Conservation (phyloP, 208 protist genomes). For the Crithidia bombi region DNA sequence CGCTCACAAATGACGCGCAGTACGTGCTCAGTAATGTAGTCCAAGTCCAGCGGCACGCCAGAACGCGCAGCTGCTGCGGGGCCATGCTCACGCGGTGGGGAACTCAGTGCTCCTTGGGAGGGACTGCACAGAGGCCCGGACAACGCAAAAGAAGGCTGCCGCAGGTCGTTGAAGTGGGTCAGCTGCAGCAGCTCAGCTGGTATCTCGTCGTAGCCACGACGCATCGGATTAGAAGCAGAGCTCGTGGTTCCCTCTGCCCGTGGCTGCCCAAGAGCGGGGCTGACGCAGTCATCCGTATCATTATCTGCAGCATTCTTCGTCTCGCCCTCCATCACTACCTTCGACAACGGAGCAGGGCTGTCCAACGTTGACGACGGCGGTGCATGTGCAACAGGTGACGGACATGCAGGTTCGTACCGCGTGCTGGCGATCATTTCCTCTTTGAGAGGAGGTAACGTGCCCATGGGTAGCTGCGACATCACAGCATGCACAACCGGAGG, state of each 20-base stretch:
- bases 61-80: neutral
- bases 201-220: constrained; percentile 11
- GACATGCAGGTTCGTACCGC: constrained; percentile 1
- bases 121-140: constrained; percentile 13
- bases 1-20: constrained; percentile 18
- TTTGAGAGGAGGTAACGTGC: constrained; percentile 6
- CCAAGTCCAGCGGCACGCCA: constrained; percentile 8
- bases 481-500: constrained; percentile 13
- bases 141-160: neutral
- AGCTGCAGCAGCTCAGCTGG: constrained; percentile 19
- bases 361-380: neutral
- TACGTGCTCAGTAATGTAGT: constrained; percentile 29
- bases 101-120: neutral
- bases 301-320: neutral
- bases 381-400: constrained; percentile 5
- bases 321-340: neutral
- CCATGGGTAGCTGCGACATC: neutral
- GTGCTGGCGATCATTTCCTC: constrained; percentile 28
- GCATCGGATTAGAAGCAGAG: constrained; percentile 10
- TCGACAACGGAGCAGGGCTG: neutral
- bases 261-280: neutral
- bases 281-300: neutral
- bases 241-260: neutral
- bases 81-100: neutral
- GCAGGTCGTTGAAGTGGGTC: constrained; percentile 12